These are phyloP conservation scores for Draba incana DNA, from an alignment of 345 rosid species.

Conservation along the genomic window DNA sequence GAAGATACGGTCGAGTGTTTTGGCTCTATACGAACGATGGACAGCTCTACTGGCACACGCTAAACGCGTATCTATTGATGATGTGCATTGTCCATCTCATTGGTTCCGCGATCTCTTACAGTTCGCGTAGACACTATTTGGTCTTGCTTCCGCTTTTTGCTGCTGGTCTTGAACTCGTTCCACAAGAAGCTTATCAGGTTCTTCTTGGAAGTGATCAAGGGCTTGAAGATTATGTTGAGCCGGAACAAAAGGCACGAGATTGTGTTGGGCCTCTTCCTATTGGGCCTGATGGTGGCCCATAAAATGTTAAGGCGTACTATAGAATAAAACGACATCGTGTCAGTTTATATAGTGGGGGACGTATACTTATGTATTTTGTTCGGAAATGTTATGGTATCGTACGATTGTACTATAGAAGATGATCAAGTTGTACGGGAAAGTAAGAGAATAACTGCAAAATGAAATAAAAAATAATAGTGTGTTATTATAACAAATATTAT, in stretches of 20 bases:
- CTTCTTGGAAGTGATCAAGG: slow-evolving; percentile 5
- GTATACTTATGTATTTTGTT: slow-evolving; percentile 5
- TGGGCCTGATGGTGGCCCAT: not conserved
- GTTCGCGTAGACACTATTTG: slow-evolving; percentile 18
- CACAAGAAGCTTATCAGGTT: slow-evolving; percentile 28
- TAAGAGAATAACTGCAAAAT: not conserved
- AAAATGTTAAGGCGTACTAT: not conserved
- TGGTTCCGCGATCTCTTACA: slow-evolving; percentile 27
- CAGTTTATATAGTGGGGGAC: not conserved
- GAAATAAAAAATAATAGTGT: not conserved
- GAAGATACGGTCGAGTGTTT: slow-evolving; percentile 30
- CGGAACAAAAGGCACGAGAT: not conserved
- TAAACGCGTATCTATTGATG: slow-evolving; percentile 24
- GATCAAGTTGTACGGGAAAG: not conserved
- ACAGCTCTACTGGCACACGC: slow-evolving; percentile 35
- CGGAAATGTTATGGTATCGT: slow-evolving; percentile 1
- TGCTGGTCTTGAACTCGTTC: slow-evolving; percentile 39
- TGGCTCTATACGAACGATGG: slow-evolving; percentile 33
- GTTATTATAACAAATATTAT: no score
- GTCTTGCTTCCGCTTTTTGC: slow-evolving; percentile 37
- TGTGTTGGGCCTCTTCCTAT: not conserved
- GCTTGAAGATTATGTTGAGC: not conserved
- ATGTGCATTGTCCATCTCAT: slow-evolving; percentile 24
- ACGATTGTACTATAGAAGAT: not conserved
- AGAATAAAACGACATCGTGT: not conserved